A percentile compares a stretch with the other conserved stretches of the same genome.
Conservation (phyloP, 1,284 basidiomycete species). For the Naganishia sp. region DNA sequence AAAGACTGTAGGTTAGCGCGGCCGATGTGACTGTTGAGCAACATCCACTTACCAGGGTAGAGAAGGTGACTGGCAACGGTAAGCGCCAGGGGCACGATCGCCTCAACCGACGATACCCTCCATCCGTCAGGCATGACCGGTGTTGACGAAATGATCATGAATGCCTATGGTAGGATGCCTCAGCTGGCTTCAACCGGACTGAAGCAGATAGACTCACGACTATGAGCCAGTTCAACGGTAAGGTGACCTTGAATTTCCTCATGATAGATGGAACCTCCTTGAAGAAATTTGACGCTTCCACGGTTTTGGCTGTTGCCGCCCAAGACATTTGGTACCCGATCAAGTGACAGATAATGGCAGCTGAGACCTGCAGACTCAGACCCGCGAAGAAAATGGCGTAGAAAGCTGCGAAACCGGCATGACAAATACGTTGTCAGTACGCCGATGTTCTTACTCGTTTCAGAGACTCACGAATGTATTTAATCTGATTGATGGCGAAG, state of each 20-base stretch:
- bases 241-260: slow-evolving; percentile 68
- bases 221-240: slow-evolving; percentile 60
- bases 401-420: slow-evolving; percentile 34
- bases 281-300: slow-evolving; percentile 64
- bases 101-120: slow-evolving; percentile 39
- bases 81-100: slow-evolving; percentile 42
- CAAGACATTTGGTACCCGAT: slow-evolving; percentile 82
- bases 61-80: slow-evolving; percentile 41
- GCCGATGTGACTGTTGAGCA: background rate
- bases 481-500: slow-evolving; percentile 39
- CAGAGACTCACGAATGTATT: slow-evolving; percentile 37
- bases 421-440: background rate
- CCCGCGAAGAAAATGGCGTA: slow-evolving; percentile 85
- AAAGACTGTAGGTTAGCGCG: background rate
- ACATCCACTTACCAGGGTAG: slow-evolving; percentile 33
- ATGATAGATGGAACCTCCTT: slow-evolving; percentile 78
- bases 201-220: slow-evolving; percentile 48
- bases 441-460: background rate
- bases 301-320: slow-evolving; percentile 61
- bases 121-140: slow-evolving; percentile 40
- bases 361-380: slow-evolving; percentile 69
- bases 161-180: background rate
- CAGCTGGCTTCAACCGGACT: background rate
- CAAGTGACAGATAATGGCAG: slow-evolving; percentile 72
- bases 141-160: slow-evolving; percentile 39